Base-by-base conservation (phyloP, 352 stramenopile genomes). In the Phytophthora multivora region DNA sequence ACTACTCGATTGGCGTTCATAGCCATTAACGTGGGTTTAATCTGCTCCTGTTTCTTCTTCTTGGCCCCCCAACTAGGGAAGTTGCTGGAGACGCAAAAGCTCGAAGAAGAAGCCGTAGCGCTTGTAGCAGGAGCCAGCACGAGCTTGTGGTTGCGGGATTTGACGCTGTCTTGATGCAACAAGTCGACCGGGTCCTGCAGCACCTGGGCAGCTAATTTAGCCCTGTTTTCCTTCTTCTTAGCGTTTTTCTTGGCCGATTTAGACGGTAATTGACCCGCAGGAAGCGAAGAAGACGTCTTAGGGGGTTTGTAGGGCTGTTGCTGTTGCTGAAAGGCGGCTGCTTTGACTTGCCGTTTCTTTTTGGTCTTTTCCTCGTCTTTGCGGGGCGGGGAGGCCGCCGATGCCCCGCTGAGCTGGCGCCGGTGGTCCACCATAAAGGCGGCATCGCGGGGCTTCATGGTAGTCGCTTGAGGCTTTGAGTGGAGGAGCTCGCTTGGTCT, bases 131-230 rank as follows among this genome's bases (percentile, higher is more conserved):
- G 77, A 5, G 78, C 83, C 10, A 90, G 51, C 23, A 89, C 76
- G 38, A 90, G 68, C 51, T 83, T 85, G 66, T 86, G 78, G 66
- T 91, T 88, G 35, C 80, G 78, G 65, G 76, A 90, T 61, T 91
- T 91, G 52, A 86, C 66, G n/a, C 69, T 71, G 53, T 91, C 80
- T 12, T 75, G 77, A 5, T 76, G 66, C 53, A 86, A 45, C 12
- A 67, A 30, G 25, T 66, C 63, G 2, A 36, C 53, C 0, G 45
- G 18, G 25, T 75, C 38, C 11, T 56, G 38, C 18, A 50, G 28
- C 46, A 25, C 6, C 23, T 40, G 28, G 11, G n/a, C 58, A 31
- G 70, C 72, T 35, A 79, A 56, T 47, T 76, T 75, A 15, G 55
- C 45, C 46, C 83, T 71, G 43, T 72, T 81, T 25, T 78, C 67